Conservation (phyloP, 2,329 filamentous ascomycete genomes). For the Scedosporium dehoogii region DNA sequence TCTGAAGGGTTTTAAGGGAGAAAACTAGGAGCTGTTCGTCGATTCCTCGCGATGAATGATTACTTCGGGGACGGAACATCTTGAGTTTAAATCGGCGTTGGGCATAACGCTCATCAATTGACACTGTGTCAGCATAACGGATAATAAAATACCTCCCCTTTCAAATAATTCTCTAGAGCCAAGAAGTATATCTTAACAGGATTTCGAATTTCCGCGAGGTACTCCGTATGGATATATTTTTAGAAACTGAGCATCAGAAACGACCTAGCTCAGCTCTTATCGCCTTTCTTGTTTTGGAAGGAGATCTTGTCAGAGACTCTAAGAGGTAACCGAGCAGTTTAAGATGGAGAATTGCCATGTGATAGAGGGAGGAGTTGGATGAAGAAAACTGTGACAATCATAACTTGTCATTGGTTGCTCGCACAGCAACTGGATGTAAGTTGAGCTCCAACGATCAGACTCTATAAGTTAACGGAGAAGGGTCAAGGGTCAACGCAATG, state of each 20-base stretch:
- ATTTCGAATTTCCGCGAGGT: background rate
- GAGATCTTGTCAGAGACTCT: no score
- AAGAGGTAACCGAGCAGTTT: no score
- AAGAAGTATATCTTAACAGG: background rate
- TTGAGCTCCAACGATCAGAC: no score
- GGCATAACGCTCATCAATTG: conserved; percentile 20
- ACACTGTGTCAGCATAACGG: conserved; percentile 20
- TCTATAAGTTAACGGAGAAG: no score
- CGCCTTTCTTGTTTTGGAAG: background rate
- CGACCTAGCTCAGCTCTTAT: background rate
- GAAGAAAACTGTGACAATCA: no score
- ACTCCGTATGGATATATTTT: background rate
- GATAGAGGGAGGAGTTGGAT: no score
- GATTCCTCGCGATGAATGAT: conserved; percentile 6
- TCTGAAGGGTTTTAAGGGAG: no score
- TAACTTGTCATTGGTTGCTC: no score
- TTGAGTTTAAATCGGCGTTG: conserved; percentile 11
- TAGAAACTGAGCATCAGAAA: background rate
- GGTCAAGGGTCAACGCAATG: no score
- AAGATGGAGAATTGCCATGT: no score
- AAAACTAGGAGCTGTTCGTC: conserved; percentile 9
- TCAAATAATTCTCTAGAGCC: background rate
- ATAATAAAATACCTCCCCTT: conserved; percentile 12
- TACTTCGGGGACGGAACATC: background rate
- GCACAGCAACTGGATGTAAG: no score